These are phyloP conservation scores for Priceomyces medius DNA, from an alignment of 805 yeast species.

Conservation along the genomic window DNA sequence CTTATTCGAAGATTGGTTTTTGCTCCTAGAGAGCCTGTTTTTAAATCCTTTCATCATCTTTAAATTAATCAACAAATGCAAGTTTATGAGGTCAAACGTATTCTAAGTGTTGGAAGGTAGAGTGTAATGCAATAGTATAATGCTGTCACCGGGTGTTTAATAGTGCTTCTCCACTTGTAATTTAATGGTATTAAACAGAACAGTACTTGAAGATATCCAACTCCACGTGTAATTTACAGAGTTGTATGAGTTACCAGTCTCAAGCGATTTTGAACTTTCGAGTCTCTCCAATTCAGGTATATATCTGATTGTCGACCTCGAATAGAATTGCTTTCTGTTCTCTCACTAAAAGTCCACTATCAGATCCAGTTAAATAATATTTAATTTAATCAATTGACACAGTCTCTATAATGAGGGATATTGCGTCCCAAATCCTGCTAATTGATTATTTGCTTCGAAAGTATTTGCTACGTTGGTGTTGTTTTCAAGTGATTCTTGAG, in stretches of 20 bases:
- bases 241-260: not conserved
- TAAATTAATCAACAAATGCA: conserved; percentile 1
- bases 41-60: conserved; percentile 50
- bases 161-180: not conserved
- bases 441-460: not conserved
- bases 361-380: not conserved
- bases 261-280: not conserved
- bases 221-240: not conserved
- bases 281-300: conserved; percentile 1
- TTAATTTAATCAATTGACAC: not conserved
- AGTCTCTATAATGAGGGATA: not conserved
- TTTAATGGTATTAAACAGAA: too few species aligned
- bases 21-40: conserved; percentile 44
- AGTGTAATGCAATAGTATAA: not conserved
- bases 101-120: not conserved
- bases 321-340: not conserved
- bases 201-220: not conserved
- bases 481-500: conserved; percentile 3
- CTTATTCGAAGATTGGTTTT: conserved; percentile 34
- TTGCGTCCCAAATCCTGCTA: not conserved
- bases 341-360: not conserved
- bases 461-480: not conserved
- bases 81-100: not conserved
- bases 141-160: not conserved
- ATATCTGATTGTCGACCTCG: conserved; percentile 1